These are phyloP conservation scores for Neurospora tetrasperma DNA, from an alignment of 495 filamentous ascomycete genomes.

Conservation along the genomic window DNA sequence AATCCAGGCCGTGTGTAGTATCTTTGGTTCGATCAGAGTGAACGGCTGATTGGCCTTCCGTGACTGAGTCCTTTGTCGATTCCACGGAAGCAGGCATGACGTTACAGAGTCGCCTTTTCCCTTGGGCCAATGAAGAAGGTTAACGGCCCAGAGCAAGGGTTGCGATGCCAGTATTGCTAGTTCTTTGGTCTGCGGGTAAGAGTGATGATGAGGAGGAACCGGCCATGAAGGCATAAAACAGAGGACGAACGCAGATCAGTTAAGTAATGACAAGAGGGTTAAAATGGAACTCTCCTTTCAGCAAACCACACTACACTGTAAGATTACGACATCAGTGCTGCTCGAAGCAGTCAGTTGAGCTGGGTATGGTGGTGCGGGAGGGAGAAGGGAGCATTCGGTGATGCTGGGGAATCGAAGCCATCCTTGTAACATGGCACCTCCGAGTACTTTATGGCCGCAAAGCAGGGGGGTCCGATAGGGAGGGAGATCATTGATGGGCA, in stretches of 20 bases:
- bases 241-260: slow-evolving; percentile 20
- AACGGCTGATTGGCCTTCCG: slow-evolving; percentile 29
- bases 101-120: slow-evolving; percentile 30
- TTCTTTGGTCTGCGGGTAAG: slow-evolving; percentile 9
- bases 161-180: slow-evolving; percentile 11
- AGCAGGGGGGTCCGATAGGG: slow-evolving; percentile 7
- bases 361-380: slow-evolving; percentile 9
- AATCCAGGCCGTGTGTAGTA: slow-evolving; percentile 22
- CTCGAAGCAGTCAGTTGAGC: slow-evolving; percentile 7
- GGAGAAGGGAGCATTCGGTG: slow-evolving; percentile 10
- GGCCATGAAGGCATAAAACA: slow-evolving; percentile 4
- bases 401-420: background rate
- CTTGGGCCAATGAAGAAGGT: slow-evolving; percentile 28
- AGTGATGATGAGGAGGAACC: slow-evolving; percentile 5
- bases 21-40: slow-evolving; percentile 35
- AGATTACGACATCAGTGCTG: slow-evolving; percentile 8
- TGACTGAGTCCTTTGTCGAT: slow-evolving; percentile 34
- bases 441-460: slow-evolving; percentile 7
- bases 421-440: slow-evolving; percentile 6
- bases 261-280: slow-evolving; percentile 11
- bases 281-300: slow-evolving; percentile 4
- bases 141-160: slow-evolving; percentile 2
- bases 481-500: slow-evolving; percentile 18
- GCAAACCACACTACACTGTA: slow-evolving; percentile 3
- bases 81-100: slow-evolving; percentile 39